Percentiles rank a stretch among this genome's conserved stretches.
Evolutionary conservation across 441 rosid genomes (phyloP).

Genomic region (Aleurites moluccanus): DNA sequence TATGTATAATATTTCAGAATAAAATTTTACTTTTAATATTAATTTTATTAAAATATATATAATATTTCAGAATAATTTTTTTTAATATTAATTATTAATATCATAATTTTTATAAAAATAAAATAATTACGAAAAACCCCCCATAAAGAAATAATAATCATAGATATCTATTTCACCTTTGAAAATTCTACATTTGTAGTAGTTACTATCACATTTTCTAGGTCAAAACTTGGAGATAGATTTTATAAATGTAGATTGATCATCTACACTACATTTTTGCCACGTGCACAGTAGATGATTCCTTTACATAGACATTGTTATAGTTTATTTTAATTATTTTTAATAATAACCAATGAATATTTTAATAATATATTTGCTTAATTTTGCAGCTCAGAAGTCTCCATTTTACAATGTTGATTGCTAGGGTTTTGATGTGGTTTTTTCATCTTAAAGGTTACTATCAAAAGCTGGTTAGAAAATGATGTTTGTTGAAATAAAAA

Average conservation of each 20-base stretch:
- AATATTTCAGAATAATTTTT: too few species aligned
- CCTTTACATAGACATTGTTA: background rate
- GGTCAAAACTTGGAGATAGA: slow-evolving; percentile 27
- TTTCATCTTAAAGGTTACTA: slow-evolving; percentile 39
- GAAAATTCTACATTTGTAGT: background rate
- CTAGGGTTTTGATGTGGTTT: slow-evolving; percentile 35
- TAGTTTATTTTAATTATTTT: too few species aligned
- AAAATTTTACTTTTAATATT: too few species aligned
- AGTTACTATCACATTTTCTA: slow-evolving; percentile 19
- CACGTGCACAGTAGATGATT: slow-evolving; percentile 12
- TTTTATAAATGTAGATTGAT: background rate
- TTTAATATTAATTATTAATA: too few species aligned
- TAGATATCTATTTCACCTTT: too few species aligned
- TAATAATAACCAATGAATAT: too few species aligned
- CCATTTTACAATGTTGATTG: slow-evolving; percentile 28
- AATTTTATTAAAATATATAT: too few species aligned
- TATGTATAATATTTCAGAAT: too few species aligned
- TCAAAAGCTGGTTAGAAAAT: slow-evolving; percentile 50
- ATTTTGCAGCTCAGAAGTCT: slow-evolving; percentile 31
- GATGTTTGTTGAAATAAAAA: slow-evolving; percentile 49
- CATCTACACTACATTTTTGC: slow-evolving; percentile 4
- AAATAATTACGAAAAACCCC: too few species aligned
- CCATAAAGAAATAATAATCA: too few species aligned
- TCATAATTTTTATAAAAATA: too few species aligned
- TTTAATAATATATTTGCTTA: background rate